Percentiles rank a stretch among this genome's conserved stretches.
Evolutionary conservation across 1,284 basidiomycete genomes (phyloP).

Genomic region (Boletus semigastroideus): DNA sequence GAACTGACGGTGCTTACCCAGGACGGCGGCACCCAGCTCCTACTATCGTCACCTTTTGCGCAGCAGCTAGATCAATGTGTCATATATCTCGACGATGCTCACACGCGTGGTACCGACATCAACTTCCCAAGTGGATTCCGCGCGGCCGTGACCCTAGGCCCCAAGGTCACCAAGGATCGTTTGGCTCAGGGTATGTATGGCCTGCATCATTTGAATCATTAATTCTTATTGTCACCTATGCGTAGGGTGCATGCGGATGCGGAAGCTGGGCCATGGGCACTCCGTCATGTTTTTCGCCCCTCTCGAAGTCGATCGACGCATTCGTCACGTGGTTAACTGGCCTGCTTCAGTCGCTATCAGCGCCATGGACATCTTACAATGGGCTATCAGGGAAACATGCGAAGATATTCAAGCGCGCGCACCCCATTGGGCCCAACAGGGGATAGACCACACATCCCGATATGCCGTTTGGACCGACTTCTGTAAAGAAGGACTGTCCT

Average conservation of each 20-base stretch:
- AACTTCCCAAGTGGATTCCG: constrained; percentile 4
- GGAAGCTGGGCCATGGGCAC: constrained; percentile 49
- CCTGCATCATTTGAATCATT: neutral
- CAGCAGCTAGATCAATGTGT: constrained; percentile 45
- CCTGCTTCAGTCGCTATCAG: constrained; percentile 8
- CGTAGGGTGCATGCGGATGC: constrained; percentile 51
- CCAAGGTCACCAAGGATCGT: constrained; percentile 54
- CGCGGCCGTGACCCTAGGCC: constrained; percentile 39
- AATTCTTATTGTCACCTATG: neutral
- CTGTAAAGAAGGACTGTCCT: constrained; percentile 3
- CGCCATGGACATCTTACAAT: constrained; percentile 41
- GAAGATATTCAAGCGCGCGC: constrained; percentile 39
- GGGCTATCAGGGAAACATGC: constrained; percentile 49
- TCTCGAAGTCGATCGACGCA: constrained; percentile 42
- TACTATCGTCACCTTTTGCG: constrained; percentile 44
- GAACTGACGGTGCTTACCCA: constrained; percentile 42
- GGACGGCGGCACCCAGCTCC: constrained; percentile 39
- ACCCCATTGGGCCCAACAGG: constrained; percentile 50
- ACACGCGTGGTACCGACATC: constrained; percentile 36
- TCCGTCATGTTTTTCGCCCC: constrained; percentile 52
- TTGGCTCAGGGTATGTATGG: constrained; percentile 46
- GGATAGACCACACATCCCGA: constrained; percentile 39
- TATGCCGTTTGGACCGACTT: constrained; percentile 33
- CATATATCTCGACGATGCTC: constrained; percentile 57
- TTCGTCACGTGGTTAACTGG: constrained; percentile 32